Base-by-base conservation (phyloP, 139 green algal species). In the Coelastrella sp. region DNA sequence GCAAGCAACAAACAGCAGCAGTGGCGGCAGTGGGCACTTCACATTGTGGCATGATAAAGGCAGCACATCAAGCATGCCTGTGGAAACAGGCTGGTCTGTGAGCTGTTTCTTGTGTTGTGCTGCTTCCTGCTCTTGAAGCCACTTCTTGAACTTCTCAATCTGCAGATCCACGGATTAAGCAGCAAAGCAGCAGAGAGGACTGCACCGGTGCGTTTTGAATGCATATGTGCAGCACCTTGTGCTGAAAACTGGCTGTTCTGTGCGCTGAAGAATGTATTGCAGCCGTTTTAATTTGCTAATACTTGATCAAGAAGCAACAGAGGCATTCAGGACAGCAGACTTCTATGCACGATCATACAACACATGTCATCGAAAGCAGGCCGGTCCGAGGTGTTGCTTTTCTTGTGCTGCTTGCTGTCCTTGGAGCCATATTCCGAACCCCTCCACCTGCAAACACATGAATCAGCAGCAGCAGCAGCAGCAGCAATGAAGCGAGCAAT, bases 71-170 rank as follows among this genome's bases (percentile, higher is more conserved):
- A 47, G 32, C 5, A 66, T 59, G 2, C 87, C 89, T n/a, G 61
- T 87, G 81, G 97, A 96, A 11, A 92, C 94, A 3, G 96, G 94
- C 22, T 96, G 94, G 88, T 98, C 94, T 74, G 97, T 92, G 2
- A 88, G 80, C 71, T 89, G 80, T 88, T 95, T 95, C 90, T 93
- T 88, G 1, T 78, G 83, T 91, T 99, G 97, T 17, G 93, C 91
- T 19, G 78, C 93, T 77, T 94, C 87, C 90, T 96, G 93, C 58
- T 92, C 90, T 4, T 92, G 65, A 32, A 98, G 73, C 96, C 96
- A 98, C 22, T 71, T 19, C 76, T 93, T 84, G 22, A 97, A 94
- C 56, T 91, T 93, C 4, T 92, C 81, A 47, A 95, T 64, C 94
- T 96, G 93, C n/a, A n/a, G n/a, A n/a, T n/a, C 10, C 10, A 73